Evolutionary conservation across 345 rosid species (phyloP), one percentile per base, ranked within the genome.

Genomic region (Populus simonii): DNA sequence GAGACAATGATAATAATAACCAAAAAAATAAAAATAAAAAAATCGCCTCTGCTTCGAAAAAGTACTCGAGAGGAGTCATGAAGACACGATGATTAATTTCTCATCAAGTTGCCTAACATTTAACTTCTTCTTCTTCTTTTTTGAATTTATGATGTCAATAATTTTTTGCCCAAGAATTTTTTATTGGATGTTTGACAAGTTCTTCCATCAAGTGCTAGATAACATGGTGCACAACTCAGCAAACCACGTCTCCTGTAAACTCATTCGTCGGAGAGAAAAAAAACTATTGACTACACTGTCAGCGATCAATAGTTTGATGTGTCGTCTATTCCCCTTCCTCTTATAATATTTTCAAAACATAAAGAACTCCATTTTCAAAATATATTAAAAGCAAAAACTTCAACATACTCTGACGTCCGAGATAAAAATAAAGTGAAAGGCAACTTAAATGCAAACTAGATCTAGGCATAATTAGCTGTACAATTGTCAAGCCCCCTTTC

Each of bases 71-170:
- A 7, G 7, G 20, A 7, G 59, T 20, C n/a, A 17, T 53, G 8
- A 53, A 53, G 22, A 1, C 7, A n/a, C 2, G 7, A 20, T 53
- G 59, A 53, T 53, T 53, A 33, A 33, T 33, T 33, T 20, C 59
- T 7, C 23, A 53, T 18, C 23, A 7, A 53, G 23, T 53, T 18
- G 23, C 20, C 20, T 20, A 8, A 6, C 59, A 8, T 53, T 53
- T 9, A 18, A 7, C 18, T 39, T 0, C 20, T 57, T 3, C 8
- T 3, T 9, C 8, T 0, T 53, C n/a, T 3, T n/a, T 3, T 9
- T 9, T 57, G 2, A 57, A n/a, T 55, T 55, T 22, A 55, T 20
- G 1, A 2, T 7, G 62, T 22, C 62, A 2, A 55, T 20, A 20
- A 2, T 7, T 7, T 53, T 49, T 49, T 16, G 20, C 17, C n/a